Percentiles rank a stretch among this genome's conserved stretches.
Conservation (phyloP, 768 basidiomycete genomes). For the Tricholomella constricta region DNA sequence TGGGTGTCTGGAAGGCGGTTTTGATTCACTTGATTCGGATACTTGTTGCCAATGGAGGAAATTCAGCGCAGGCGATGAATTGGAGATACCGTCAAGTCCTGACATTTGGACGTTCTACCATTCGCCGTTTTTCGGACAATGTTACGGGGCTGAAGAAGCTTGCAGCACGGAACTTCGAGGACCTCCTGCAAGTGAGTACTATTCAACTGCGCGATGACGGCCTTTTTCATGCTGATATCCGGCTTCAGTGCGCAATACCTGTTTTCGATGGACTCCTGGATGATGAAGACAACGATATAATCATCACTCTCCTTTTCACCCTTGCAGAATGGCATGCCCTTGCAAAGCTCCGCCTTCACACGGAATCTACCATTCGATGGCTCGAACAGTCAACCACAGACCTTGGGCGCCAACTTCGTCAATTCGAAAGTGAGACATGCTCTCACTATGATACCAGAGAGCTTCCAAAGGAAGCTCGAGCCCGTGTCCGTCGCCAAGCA, state of each 20-base stretch:
- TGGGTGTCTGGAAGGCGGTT: constrained; percentile 36
- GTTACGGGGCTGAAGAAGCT: too few relatives aligned
- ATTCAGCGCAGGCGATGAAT: not conserved
- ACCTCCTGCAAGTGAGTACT: constrained; percentile 24
- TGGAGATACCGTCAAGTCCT: not conserved
- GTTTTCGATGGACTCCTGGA: constrained; percentile 33
- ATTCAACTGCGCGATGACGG: not conserved
- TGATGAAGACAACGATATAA: constrained; percentile 3
- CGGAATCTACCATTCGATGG: constrained; percentile 2
- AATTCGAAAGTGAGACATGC: constrained; percentile 5
- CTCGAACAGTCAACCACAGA: constrained; percentile 3
- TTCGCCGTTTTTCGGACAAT: constrained; percentile 30
- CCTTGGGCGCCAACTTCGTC: constrained; percentile 7
- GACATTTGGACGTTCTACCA: too few relatives aligned
- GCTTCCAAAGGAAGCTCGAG: constrained; percentile 10
- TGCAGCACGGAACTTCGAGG: too few relatives aligned
- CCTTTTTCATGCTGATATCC: not conserved
- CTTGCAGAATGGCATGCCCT: constrained; percentile 25
- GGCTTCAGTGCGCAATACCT: constrained; percentile 37
- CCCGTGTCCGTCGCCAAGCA: constrained; percentile 2
- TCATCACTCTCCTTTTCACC: constrained; percentile 17
- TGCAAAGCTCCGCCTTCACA: constrained; percentile 25
- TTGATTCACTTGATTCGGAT: constrained; percentile 35
- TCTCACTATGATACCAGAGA: constrained; percentile 8
- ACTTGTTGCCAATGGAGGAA: constrained; percentile 15